Evolutionary conservation across 139 green algal genomes (phyloP).

Genomic region (Eudorina sp.): DNA sequence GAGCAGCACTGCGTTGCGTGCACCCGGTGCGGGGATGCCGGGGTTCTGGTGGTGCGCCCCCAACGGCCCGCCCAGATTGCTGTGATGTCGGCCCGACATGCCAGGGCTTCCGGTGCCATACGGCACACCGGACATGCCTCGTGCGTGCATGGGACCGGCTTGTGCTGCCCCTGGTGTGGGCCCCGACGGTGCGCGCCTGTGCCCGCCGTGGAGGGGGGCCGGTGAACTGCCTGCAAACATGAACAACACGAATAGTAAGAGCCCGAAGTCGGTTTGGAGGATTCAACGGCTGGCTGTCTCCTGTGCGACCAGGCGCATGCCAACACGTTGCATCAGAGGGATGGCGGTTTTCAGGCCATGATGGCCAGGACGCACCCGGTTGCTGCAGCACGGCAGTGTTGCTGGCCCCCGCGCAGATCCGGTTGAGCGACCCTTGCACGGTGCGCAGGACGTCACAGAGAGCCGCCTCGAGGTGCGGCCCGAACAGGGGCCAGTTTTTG

Average conservation of each 20-base stretch:
- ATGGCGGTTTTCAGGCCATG: too few species aligned
- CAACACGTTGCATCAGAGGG: too few species aligned
- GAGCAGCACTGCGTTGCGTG: conserved; percentile 45
- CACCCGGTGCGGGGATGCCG: not conserved
- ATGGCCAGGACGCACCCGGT: not conserved
- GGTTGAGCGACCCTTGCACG: conserved; percentile 53
- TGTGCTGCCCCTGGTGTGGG: not conserved
- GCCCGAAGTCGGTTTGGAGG: too few species aligned
- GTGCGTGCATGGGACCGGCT: not conserved
- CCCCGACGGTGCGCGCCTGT: not conserved
- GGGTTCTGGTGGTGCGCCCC: not conserved
- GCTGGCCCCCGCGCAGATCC: conserved; percentile 50
- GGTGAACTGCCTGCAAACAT: too few species aligned
- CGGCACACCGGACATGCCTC: not conserved
- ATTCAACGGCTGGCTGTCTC: too few species aligned
- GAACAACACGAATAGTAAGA: too few species aligned
- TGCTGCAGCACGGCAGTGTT: conserved; percentile 15
- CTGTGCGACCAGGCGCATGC: too few species aligned
- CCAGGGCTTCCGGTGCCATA: not conserved
- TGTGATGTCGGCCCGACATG: not conserved
- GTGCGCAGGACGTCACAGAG: conserved; percentile 63
- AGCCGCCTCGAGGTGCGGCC: conserved; percentile 62
- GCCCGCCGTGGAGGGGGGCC: not conserved
- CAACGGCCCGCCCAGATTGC: conserved; percentile 1
- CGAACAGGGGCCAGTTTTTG: conserved; percentile 66